A percentile compares a stretch with the other conserved stretches of the same genome.
phyloP scores from a whole-genome alignment of 768 basidiomycete species.

The Tephrocybe sp. region DNA sequence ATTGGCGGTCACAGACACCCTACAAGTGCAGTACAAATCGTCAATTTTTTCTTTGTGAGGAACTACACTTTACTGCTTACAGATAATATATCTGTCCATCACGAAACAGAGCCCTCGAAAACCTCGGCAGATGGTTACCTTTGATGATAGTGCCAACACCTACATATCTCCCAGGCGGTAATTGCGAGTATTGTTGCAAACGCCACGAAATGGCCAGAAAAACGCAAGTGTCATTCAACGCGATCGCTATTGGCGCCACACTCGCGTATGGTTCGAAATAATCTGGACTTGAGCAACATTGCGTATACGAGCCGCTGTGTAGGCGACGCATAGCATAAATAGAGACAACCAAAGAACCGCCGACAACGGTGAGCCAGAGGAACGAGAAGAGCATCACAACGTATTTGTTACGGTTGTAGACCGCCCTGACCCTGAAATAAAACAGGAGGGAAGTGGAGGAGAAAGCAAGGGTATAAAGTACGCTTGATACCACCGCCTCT shows the following conservation, averaged over 20 bases:
- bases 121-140: constrained; percentile 17
- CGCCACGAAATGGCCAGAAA: constrained; percentile 31
- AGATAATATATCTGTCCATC: constrained; percentile 33
- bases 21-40: not conserved
- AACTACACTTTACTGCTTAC: constrained; percentile 15
- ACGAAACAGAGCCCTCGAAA: constrained; percentile 22
- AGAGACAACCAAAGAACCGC: constrained; percentile 11
- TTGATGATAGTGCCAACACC: constrained; percentile 13
- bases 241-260: constrained; percentile 19
- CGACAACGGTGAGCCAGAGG: constrained; percentile 25
- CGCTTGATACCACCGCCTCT: not conserved
- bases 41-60: not conserved
- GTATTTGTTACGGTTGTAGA: constrained; percentile 21
- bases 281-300: not conserved
- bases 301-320: not conserved
- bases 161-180: constrained; percentile 1
- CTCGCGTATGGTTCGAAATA: constrained; percentile 13
- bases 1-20: constrained; percentile 1
- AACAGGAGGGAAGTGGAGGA: constrained; percentile 25
- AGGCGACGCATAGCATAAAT: not conserved
- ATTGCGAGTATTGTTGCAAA: constrained; percentile 6
- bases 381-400: constrained; percentile 21
- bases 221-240: constrained; percentile 28
- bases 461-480: constrained; percentile 18
- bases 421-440: constrained; percentile 27